Evolutionary conservation across 2,329 filamentous ascomycete species (phyloP), one percentile per base, ranked within the genome.

Genomic region (Aaosphaeria pasadenensis): DNA sequence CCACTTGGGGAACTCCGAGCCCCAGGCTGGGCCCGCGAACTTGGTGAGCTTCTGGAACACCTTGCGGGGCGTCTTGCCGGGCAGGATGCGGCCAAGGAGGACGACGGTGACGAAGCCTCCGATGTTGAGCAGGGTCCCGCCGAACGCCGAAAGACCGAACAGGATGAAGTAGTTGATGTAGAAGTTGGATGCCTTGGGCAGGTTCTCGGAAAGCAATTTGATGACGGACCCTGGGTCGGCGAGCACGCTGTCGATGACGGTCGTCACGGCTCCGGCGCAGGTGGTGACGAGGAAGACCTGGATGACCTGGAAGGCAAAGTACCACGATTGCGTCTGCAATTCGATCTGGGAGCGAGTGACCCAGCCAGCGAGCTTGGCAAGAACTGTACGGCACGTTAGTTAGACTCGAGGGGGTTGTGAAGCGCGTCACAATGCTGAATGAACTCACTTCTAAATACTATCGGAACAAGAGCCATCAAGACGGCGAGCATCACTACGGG

Each of bases 81-180:
- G 65, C 11, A 69, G 84, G 31, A 71, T 66, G 44, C 92, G 83
- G 44, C 81, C 88, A 53, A 96, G 90, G 3, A 96, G 77, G 44
- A 91, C 90, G 50, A 96, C 86, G 63, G 95, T 77, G 67, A 90
- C 92, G 44, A 92, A 73, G 49, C 92, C 85, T 3, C 86, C 83
- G 31, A 96, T 78, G 66, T 96, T 96, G 45, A 95, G 77, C 13
- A 92, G 60, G 3, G 62, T 63, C 9, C 65, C 56, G 11, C 64
- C 54, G 31, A 63, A 63, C 1, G 59, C 54, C 0, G 64, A 66
- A 5, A 66, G 59, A 45, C 92, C 95, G 70, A 97, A 91, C 5
- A 99, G 81, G 41, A 97, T 83, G 58, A 99, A 95, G 74, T 96
- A 99, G 1, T 86, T 89, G 44, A 97, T 86, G 72, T 96, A 99